Percentiles rank a stretch among this genome's conserved stretches.
phyloP scores from a whole-genome alignment of 2,329 filamentous ascomycete genomes.

The Alternaria arbusti region DNA sequence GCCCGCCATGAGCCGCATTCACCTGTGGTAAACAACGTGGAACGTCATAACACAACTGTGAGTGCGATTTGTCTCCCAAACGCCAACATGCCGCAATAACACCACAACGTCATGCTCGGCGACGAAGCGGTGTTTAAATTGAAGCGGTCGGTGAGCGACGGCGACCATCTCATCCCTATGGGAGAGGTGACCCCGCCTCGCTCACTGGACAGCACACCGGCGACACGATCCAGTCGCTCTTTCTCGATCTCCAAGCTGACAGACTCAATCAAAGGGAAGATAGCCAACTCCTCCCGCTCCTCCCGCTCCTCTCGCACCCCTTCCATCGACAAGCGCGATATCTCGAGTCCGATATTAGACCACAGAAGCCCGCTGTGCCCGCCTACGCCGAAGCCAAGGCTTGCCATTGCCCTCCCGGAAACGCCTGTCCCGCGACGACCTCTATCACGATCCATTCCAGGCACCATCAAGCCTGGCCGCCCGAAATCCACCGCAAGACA shows the following conservation, averaged over 20 bases:
- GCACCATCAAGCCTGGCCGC: background rate
- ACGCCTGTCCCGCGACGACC: background rate
- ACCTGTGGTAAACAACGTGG: conserved; percentile 25
- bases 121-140: conserved; percentile 26
- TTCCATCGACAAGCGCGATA: conserved; percentile 29
- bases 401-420: conserved; percentile 3
- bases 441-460: conserved; percentile 19
- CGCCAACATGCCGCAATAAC: conserved; percentile 8
- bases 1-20: conserved; percentile 34
- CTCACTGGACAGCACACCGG: conserved; percentile 11
- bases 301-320: conserved; percentile 18
- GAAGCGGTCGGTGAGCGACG: conserved; percentile 35
- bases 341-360: conserved; percentile 35
- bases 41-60: conserved; percentile 24
- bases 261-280: conserved; percentile 29
- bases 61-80: conserved; percentile 22
- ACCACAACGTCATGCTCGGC: conserved; percentile 24
- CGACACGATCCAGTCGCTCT: conserved; percentile 20
- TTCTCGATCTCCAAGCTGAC: conserved; percentile 41
- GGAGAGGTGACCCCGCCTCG: conserved; percentile 22
- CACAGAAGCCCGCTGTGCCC: conserved; percentile 23
- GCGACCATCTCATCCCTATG: conserved; percentile 22
- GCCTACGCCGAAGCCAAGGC: conserved; percentile 10
- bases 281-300: conserved; percentile 16
- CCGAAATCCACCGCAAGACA: conserved; percentile 9